Evolutionary conservation across 257 asterid genomes (phyloP), one percentile per base, ranked within the genome.

Genomic region (Cordia subcordata): DNA sequence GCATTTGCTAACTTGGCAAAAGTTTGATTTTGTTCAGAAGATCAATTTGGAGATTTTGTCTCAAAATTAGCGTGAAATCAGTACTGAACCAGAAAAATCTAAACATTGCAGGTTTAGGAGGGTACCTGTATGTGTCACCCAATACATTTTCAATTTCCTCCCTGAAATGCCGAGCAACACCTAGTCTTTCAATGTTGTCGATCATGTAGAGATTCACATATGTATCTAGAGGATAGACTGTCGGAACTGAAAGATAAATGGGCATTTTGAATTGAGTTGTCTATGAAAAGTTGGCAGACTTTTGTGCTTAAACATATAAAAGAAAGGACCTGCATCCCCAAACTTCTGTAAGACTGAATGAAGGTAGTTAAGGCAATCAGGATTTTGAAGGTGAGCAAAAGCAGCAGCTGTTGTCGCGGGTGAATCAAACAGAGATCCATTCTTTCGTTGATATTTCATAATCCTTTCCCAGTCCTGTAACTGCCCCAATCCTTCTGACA

Each of bases 321-420:
- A 38, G 39, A 59, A 57, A 38, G 16, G 67, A 85, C 97, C 99
- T 21, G 94, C 81, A 80, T 68, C 62, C 53, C 94, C 96, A 61
- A 82, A 81, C 72, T 72, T 82, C 67, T 70, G 68, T 35, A 82
- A 54, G 49, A 80, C 78, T 32, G 80, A 71, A 49, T 50, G 55
- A 37, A 92, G 85, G 85, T 88, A 92, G 65, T 57, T 64, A 42
- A 82, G 87, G 75, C 86, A 88, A 13, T 55, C 82, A 49, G 81
- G 61, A 84, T 88, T 68, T 5, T 59, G 80, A 64, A 60, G 64
- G 68, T 65, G 74, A 67, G 77, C 77, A 58, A 53, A 78, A 73
- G 96, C 90, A 70, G 96, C 90, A 32, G 97, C 96, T 35, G 97
- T 82, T 0, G 97, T 75, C 1, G 99, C 86, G 12, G 99, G 97